These are phyloP conservation scores for Candida coleopterorum DNA, from an alignment of 805 yeast species.

Conservation along the genomic window DNA sequence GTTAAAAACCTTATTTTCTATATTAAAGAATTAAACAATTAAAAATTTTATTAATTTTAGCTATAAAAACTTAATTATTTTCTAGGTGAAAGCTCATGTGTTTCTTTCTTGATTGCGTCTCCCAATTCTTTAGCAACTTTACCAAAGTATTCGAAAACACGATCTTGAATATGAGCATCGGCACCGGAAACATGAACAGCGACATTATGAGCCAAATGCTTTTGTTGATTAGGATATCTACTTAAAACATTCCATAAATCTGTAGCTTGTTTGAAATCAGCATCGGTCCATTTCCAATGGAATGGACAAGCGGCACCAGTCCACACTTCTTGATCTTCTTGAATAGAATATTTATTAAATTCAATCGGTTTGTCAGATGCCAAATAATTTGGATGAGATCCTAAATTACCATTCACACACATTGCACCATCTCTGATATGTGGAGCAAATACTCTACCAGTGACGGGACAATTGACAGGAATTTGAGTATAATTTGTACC, in stretches of 20 bases:
- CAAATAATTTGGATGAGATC: constrained; percentile 71
- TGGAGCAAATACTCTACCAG: constrained; percentile 49
- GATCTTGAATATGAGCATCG: constrained; percentile 68
- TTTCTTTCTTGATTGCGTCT: constrained; percentile 59
- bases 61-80: constrained; percentile 7
- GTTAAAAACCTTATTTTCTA: too few species aligned
- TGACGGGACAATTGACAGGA: constrained; percentile 82
- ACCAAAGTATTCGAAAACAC: constrained; percentile 70
- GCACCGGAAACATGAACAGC: constrained; percentile 72
- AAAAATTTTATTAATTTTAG: too few species aligned
- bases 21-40: too few species aligned
- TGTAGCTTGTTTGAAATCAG: constrained; percentile 76
- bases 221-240: constrained; percentile 77
- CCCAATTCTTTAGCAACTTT: constrained; percentile 71
- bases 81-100: constrained; percentile 48
- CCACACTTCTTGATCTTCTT: constrained; percentile 76
- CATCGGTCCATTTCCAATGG: constrained; percentile 77
- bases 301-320: constrained; percentile 75
- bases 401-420: constrained; percentile 60
- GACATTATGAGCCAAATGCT: constrained; percentile 76
- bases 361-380: constrained; percentile 51
- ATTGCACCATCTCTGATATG: constrained; percentile 80
- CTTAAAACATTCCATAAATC: constrained; percentile 75
- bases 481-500: constrained; percentile 75
- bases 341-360: constrained; percentile 42